Percentiles rank a stretch among this genome's conserved stretches.
Conservation (phyloP, 805 yeast species). For the Alloascoidea hylecoeti region DNA sequence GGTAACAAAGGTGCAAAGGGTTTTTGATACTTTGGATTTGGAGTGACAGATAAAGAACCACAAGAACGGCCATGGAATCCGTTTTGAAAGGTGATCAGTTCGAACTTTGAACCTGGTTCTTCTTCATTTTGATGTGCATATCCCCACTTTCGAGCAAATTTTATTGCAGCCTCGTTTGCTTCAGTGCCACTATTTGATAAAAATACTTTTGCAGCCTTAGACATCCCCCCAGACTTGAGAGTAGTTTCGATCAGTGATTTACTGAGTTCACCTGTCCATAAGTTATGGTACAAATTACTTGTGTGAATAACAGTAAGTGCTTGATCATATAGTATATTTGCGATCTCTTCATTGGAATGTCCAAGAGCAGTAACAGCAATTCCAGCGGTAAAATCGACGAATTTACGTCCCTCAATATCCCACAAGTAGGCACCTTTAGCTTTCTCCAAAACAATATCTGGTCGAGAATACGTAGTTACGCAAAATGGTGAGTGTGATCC, state of each 20-base stretch:
- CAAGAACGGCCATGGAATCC: constrained; percentile 93
- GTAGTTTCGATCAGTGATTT: constrained; percentile 60
- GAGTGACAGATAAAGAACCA: constrained; percentile 89
- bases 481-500: constrained; percentile 35
- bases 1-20: constrained; percentile 92
- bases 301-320: constrained; percentile 62
- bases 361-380: constrained; percentile 96
- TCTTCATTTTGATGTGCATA: constrained; percentile 28
- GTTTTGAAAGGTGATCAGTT: constrained; percentile 74
- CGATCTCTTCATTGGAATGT: constrained; percentile 64
- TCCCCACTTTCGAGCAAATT: constrained; percentile 75
- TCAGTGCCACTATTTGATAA: constrained; percentile 66
- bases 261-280: constrained; percentile 72
- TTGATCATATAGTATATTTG: constrained; percentile 62
- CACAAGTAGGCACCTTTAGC: constrained; percentile 74
- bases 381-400: constrained; percentile 88
- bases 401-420: constrained; percentile 68
- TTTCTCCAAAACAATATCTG: constrained; percentile 58
- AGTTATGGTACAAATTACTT: constrained; percentile 75
- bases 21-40: constrained; percentile 82
- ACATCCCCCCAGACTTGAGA: constrained; percentile 62
- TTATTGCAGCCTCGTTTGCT: constrained; percentile 69
- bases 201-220: constrained; percentile 61
- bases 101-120: constrained; percentile 33
- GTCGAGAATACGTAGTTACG: constrained; percentile 73